Evolutionary conservation across 805 yeast species (phyloP).

Genomic region (Candida montana): DNA sequence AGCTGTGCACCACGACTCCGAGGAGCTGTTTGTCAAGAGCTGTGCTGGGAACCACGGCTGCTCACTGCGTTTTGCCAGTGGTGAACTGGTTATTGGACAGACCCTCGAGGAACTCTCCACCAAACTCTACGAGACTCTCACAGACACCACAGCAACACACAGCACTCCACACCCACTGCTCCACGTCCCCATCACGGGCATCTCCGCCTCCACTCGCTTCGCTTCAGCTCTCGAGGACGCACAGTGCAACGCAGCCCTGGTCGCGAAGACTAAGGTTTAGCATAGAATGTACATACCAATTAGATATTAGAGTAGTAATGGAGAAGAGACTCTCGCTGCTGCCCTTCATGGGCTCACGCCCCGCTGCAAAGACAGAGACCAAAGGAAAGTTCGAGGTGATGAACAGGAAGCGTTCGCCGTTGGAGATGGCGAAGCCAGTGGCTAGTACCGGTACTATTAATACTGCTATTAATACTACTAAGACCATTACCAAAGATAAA

Average conservation of each 20-base stretch:
- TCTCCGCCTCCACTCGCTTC: not conserved
- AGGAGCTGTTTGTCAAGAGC: too few species aligned
- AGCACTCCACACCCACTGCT: not conserved
- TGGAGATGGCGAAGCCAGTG: not conserved
- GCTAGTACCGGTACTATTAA: not conserved
- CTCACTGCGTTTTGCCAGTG: too few species aligned
- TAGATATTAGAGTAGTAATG: slow-evolving; percentile 1
- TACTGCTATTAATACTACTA: not conserved
- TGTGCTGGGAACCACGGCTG: too few species aligned
- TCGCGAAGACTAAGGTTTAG: slow-evolving; percentile 8
- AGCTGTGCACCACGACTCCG: too few species aligned
- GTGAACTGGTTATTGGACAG: too few species aligned
- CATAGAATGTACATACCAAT: not conserved
- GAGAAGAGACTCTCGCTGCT: slow-evolving; percentile 23
- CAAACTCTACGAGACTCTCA: too few species aligned
- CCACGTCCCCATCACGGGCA: not conserved
- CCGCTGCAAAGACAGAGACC: too few species aligned
- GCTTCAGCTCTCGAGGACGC: too few species aligned
- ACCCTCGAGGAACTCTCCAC: too few species aligned
- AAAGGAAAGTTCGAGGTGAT: slow-evolving; percentile 23
- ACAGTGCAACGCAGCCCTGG: slow-evolving; percentile 8
- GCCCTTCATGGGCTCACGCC: slow-evolving; percentile 18
- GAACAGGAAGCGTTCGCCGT: slow-evolving; percentile 23
- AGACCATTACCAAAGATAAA: not conserved
- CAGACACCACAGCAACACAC: not conserved